Evolutionary conservation across 352 stramenopile genomes (phyloP).

Genomic region (Pythium periplocum): DNA sequence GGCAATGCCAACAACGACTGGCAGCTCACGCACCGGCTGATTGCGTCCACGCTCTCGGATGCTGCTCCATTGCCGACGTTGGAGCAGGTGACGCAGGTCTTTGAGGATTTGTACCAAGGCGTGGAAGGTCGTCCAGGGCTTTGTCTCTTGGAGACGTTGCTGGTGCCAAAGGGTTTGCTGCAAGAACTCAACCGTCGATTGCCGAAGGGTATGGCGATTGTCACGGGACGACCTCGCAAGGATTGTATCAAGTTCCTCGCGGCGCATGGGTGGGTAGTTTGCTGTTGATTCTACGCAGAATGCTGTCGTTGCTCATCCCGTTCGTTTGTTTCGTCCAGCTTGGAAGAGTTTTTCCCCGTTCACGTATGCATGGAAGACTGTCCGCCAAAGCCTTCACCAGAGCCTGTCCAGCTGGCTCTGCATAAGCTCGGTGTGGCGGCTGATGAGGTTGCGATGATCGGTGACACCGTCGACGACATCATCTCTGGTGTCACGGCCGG

Average conservation of each 20-base stretch:
- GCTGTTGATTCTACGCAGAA: background rate
- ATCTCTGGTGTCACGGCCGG: slow-evolving; percentile 74
- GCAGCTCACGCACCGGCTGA: slow-evolving; percentile 91
- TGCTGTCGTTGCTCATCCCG: no score
- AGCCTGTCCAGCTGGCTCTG: slow-evolving; percentile 82
- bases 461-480: slow-evolving; percentile 97
- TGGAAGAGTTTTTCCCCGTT: slow-evolving; percentile 85
- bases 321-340: slow-evolving; percentile 18
- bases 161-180: slow-evolving; percentile 83
- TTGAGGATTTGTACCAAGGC: slow-evolving; percentile 96
- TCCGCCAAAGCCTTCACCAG: slow-evolving; percentile 91
- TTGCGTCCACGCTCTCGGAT: slow-evolving; percentile 30
- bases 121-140: slow-evolving; percentile 54
- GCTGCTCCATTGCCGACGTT: slow-evolving; percentile 42
- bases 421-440: slow-evolving; percentile 78
- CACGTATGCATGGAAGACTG: slow-evolving; percentile 96
- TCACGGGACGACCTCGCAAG: slow-evolving; percentile 90
- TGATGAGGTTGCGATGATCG: slow-evolving; percentile 86
- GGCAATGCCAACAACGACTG: slow-evolving; percentile 98
- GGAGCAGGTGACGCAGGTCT: slow-evolving; percentile 90
- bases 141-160: slow-evolving; percentile 89
- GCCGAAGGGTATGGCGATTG: slow-evolving; percentile 85
- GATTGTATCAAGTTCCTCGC: slow-evolving; percentile 94
- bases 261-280: slow-evolving; percentile 43
- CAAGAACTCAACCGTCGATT: slow-evolving; percentile 75